A percentile compares a stretch with the other conserved stretches of the same genome.
Evolutionary conservation across 73 alveolate genomes (phyloP).

Genomic region (Diophrys appendiculata): DNA sequence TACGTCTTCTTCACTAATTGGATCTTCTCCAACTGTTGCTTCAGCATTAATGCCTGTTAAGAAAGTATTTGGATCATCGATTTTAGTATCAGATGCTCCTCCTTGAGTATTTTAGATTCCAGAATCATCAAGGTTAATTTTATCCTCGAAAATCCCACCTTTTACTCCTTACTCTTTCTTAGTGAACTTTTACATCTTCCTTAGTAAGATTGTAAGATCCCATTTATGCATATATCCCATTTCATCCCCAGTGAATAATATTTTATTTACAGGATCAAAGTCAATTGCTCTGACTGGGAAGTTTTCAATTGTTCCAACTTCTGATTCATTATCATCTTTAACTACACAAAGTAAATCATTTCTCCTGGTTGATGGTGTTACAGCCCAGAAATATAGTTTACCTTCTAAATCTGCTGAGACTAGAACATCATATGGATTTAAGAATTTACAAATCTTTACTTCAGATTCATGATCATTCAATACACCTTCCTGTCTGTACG

Average conservation of each 20-base stretch:
- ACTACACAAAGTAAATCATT: slow-evolving; percentile 75
- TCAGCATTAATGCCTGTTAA: slow-evolving; percentile 48
- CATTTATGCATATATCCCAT: slow-evolving; percentile 95
- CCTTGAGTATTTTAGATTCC: neutral
- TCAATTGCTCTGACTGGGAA: slow-evolving; percentile 93
- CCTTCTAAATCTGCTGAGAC: slow-evolving; percentile 94
- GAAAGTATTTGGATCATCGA: neutral
- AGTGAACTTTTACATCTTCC: slow-evolving; percentile 71
- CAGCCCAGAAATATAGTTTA: slow-evolving; percentile 89
- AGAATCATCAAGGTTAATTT: no score
- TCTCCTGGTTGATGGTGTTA: slow-evolving; percentile 77
- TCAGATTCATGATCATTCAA: slow-evolving; percentile 58
- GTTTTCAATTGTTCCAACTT: slow-evolving; percentile 80
- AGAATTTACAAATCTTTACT: slow-evolving; percentile 87
- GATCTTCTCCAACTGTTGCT: slow-evolving; percentile 56
- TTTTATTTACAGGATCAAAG: slow-evolving; percentile 75
- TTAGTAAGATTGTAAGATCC: slow-evolving; percentile 76
- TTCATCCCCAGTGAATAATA: slow-evolving; percentile 95
- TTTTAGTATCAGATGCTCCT: neutral
- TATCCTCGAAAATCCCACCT: no score
- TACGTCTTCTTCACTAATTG: slow-evolving; percentile 63
- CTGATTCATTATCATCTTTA: slow-evolving; percentile 79
- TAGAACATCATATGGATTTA: slow-evolving; percentile 79
- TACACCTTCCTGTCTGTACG: slow-evolving; percentile 91
- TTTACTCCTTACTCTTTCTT: slow-evolving; percentile 37